Evolutionary conservation across 2,329 filamentous ascomycete genomes (phyloP), one percentile per base, ranked within the genome.

Genomic region (Trichoderma sp.): DNA sequence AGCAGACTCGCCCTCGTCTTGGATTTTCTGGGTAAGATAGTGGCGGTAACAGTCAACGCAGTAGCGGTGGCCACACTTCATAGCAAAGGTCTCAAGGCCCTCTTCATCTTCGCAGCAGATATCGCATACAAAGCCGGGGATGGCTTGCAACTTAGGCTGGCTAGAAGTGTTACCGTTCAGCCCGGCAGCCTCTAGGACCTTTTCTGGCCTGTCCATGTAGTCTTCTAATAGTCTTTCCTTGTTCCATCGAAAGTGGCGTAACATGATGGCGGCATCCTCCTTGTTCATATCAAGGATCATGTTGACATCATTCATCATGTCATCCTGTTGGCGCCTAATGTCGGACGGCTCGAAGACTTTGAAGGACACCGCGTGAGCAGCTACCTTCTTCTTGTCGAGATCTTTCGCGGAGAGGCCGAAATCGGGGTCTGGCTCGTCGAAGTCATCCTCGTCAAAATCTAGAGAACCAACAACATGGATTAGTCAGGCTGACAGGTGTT

Each of bases 31-130:
- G 1, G 86, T 88, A 30, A 99, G 84, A 78, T 99, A 99, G 66
- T 97, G 94, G 30, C 91, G 88, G 80, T 98, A 99, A 84, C 96
- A 99, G 77, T 94, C 89, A 39, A 95, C 90, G 77, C 96, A 99
- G 81, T 96, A 99, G 65, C 96, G 89, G 81, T 99, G 96, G 1
- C 91, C 93, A 80, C 96, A 99, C 79, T 93, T 97, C 88, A 99
- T 93, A 30, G 95, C 94, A 82, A 98, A 98, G 2, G 93, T 94
- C 79, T 93, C 81, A 23, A 98, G 83, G 1, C 88, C 90, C 0
- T 90, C 86, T 23, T 88, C 92, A 75, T 99, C 96, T 78, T 98
- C 95, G 81, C 93, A 98, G 84, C 96, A 99, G 74, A 99, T 99
- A 73, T 97, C 94, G 82, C 96, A 99, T 77, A 88, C 86, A 80